Evolutionary conservation across 352 stramenopile species (phyloP), one percentile per base, ranked within the genome.

Genomic region (Pythium vanterpoolii): DNA sequence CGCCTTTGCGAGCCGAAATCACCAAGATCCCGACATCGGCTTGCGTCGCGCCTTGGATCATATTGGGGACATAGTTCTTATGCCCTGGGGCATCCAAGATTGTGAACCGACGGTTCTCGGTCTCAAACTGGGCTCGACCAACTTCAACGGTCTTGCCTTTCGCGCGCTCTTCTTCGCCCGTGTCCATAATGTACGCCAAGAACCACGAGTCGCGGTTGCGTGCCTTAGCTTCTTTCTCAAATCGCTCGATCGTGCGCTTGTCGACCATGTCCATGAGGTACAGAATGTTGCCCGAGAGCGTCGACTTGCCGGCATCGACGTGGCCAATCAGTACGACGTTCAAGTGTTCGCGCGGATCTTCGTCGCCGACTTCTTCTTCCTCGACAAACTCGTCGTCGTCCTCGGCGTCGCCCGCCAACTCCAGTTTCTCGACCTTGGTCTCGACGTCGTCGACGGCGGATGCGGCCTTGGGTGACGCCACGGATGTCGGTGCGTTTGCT

Each of bases 1-100:
- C 96, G 67, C 90, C 93, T 46, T 71, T 71, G 38, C 62, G 50
- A 26, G 63, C 63, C 33, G 57, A 91, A 76, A 59, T 82, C 84
- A 99, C 83, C 19, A 99, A 86, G 13, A 99, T 76, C 56, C 99
- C 78, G 34, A 96, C 96, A 83, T 99, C 97, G 30, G 96, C 96
- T 77, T 98, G 96, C 60, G 90, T 97, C 11, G 96, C 98, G 51
- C 97, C 97, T 30, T 95, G 98, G 71, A 99, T 99, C 96, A 99
- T 99, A 79, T 99, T 99, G 90, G 99, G 98, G 75, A 99, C 99
- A 78, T 98, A 99, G 76, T 99, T 95, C 73, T 93, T 84, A 80
- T 99, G 96, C 30, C 96, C 97, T 26, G 97, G 97, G 30, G 93
- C 87, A 84, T 99, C 97, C 76, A 99, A 98, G 54, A 99, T 85